Percentiles rank a stretch among this genome's conserved stretches.
Conservation (phyloP, 495 filamentous ascomycete species). For the Trichoderma parareesei region DNA sequence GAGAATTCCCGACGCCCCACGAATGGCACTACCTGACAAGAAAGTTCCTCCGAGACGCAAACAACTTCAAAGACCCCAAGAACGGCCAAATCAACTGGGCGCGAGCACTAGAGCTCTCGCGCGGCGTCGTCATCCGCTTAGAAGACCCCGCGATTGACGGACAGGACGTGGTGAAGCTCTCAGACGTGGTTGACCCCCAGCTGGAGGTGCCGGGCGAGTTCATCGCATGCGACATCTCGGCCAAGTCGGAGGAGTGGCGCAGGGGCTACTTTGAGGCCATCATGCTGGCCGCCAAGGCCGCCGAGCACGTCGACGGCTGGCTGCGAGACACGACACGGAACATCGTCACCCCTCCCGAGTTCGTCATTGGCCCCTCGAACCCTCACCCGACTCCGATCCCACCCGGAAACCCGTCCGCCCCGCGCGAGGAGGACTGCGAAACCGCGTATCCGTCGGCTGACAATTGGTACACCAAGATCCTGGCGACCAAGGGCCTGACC, state of each 20-base stretch:
- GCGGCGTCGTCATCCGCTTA: slow-evolving; percentile 48
- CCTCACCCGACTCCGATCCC: slow-evolving; percentile 67
- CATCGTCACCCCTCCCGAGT: slow-evolving; percentile 57
- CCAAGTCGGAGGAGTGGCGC: slow-evolving; percentile 72
- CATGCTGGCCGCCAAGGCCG: slow-evolving; percentile 64
- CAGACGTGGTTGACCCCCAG: slow-evolving; percentile 18
- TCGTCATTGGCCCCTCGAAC: slow-evolving; percentile 74
- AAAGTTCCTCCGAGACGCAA: slow-evolving; percentile 51
- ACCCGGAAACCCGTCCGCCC: slow-evolving; percentile 44
- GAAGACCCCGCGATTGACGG: slow-evolving; percentile 63
- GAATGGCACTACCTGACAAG: slow-evolving; percentile 65
- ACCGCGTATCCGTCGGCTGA: slow-evolving; percentile 55
- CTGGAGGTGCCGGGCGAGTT: slow-evolving; percentile 13
- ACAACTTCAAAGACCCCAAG: slow-evolving; percentile 40
- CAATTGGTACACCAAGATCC: slow-evolving; percentile 65
- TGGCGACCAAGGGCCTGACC: slow-evolving; percentile 69
- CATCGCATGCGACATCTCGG: slow-evolving; percentile 50
- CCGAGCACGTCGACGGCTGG: slow-evolving; percentile 74
- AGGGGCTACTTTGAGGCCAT: slow-evolving; percentile 73
- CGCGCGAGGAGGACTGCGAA: slow-evolving; percentile 64
- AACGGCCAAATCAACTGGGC: slow-evolving; percentile 58
- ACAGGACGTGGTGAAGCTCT: slow-evolving; percentile 43
- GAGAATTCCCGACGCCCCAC: slow-evolving; percentile 61
- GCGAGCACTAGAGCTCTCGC: slow-evolving; percentile 44
- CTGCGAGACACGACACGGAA: slow-evolving; percentile 57